Conservation (phyloP, 768 basidiomycete genomes). For the Pulveroboletus sp. region DNA sequence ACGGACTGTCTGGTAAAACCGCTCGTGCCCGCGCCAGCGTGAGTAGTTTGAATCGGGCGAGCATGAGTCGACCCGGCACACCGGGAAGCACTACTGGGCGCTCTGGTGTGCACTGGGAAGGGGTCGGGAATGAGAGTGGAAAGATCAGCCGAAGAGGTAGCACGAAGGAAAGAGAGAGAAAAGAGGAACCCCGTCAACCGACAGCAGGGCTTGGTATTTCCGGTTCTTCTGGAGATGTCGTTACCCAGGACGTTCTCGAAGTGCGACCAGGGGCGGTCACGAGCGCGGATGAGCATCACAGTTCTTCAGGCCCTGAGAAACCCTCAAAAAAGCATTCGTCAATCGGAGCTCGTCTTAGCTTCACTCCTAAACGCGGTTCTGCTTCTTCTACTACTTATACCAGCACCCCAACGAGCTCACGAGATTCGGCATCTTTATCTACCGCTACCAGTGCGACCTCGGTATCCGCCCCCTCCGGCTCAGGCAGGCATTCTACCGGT, state of each 20-base stretch:
- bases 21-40: conserved; percentile 76
- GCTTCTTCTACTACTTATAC: conserved; percentile 86
- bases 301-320: conserved; percentile 51
- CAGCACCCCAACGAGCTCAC: conserved; percentile 76
- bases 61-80: conserved; percentile 68
- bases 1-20: conserved; percentile 77
- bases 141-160: conserved; percentile 36
- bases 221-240: conserved; percentile 31
- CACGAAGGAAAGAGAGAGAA: conserved; percentile 45
- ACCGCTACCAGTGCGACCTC: conserved; percentile 76
- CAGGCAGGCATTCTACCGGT: conserved; percentile 66
- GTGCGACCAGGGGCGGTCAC: conserved; percentile 38
- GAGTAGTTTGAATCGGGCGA: conserved; percentile 63
- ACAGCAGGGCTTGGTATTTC: conserved; percentile 34
- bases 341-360: conserved; percentile 60
- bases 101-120: conserved; percentile 68
- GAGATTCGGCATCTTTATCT: conserved; percentile 83
- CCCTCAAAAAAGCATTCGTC: conserved; percentile 62
- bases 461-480: conserved; percentile 53
- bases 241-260: conserved; percentile 40
- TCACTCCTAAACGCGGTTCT: conserved; percentile 84
- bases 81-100: conserved; percentile 56
- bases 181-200: conserved; percentile 29
- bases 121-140: conserved; percentile 42
- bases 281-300: conserved; percentile 57